Conservation (phyloP, 768 basidiomycete genomes). For the Mycena galopus region DNA sequence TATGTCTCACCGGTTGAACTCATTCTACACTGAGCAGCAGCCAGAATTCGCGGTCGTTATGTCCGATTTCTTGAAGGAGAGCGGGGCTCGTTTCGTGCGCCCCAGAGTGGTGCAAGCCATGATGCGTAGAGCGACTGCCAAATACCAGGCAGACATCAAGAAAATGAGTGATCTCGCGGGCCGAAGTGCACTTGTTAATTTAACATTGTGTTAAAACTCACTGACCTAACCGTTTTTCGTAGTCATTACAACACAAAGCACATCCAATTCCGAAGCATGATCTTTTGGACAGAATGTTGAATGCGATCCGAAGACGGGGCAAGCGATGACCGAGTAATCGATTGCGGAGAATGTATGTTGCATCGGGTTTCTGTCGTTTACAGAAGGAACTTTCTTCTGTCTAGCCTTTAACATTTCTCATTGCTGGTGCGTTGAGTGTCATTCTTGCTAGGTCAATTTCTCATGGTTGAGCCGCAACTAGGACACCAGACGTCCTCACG, state of each 20-base stretch:
- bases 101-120: slow-evolving; percentile 50
- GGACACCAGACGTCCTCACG: slow-evolving; percentile 48
- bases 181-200: slow-evolving; percentile 46
- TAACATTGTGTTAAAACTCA: neutral
- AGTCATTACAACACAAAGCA: slow-evolving; percentile 55
- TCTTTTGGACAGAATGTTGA: slow-evolving; percentile 59
- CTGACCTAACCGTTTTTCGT: neutral
- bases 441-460: neutral
- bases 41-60: slow-evolving; percentile 57
- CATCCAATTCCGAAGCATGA: slow-evolving; percentile 57
- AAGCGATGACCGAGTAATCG: slow-evolving; percentile 53
- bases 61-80: slow-evolving; percentile 56
- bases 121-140: slow-evolving; percentile 49
- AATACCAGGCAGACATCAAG: slow-evolving; percentile 57
- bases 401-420: slow-evolving; percentile 62
- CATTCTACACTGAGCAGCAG: slow-evolving; percentile 56
- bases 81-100: slow-evolving; percentile 49
- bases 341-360: slow-evolving; percentile 57
- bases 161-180: slow-evolving; percentile 56
- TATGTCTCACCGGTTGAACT: slow-evolving; percentile 60
- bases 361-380: neutral
- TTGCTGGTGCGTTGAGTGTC: slow-evolving; percentile 51
- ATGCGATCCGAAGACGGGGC: slow-evolving; percentile 59
- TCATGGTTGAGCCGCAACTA: neutral
- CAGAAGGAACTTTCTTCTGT: neutral